Base-by-base conservation (phyloP, 148 eudicot species). In the Agrostemma githago region DNA sequence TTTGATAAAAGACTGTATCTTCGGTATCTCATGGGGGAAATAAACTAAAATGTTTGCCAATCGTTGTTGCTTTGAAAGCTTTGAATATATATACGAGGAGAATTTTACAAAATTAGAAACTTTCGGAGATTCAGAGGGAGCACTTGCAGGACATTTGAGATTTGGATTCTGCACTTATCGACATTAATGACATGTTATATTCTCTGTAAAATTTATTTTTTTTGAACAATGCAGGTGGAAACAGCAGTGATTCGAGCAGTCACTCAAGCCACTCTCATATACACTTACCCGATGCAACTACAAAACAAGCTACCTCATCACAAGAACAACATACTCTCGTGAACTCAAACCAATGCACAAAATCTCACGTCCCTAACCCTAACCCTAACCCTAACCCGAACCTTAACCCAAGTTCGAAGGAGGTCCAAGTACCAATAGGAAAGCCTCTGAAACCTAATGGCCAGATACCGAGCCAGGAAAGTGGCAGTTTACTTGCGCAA, bases 191-290 rank as follows among this genome's bases (percentile, higher is more conserved):
- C 51, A 58, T 17, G 62, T 17, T 58, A 15, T 17, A 3, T 1
- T 58, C 8, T 58, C 7, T 46, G 12, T 66, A 75, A 66, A 39
- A 9, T n/a, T 39, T 53, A 3, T 19, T 21, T 12, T 26, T 19
- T 21, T 12, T 26, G 10, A 6, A 20, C 57, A 20, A 26, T 77
- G 60, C 61, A 79, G 87, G 86, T 63, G 78, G 81, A 53, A 79
- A 70, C 34, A 83, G 82, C 48, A 81, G 80, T 66, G 86, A 87
- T 42, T 72, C 80, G 6, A 80, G 83, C 75, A 88, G 86, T 72
- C 82, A 78, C 72, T 88, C 87, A 6, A 77, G 83, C 66, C 75
- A 81, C 46, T 69, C 79, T 63, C 68, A 61, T 44, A 15, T 42
- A 4, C 80, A 69, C 51, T 15, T 58, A 11, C 69, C 70, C 4